phyloP scores from a whole-genome alignment of 2,329 filamentous ascomycete species.

The Beauveria caledonica region DNA sequence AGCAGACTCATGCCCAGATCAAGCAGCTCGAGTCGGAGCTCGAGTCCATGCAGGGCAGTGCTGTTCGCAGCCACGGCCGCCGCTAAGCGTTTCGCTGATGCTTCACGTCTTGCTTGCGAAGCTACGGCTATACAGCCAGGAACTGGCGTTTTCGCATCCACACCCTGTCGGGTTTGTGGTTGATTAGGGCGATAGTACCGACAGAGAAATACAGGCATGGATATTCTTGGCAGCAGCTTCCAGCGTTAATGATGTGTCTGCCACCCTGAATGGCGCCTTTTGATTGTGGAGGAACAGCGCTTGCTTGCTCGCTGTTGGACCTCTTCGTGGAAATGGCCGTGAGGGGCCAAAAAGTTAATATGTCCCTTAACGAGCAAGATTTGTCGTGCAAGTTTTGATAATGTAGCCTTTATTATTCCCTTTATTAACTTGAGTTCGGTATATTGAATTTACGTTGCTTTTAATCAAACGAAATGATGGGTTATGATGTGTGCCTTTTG shows the following conservation, averaged over 20 bases:
- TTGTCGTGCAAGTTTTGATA: conserved; percentile 25
- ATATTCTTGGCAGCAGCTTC: conserved; percentile 18
- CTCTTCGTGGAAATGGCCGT: conserved; percentile 1
- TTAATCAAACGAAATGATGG: neutral
- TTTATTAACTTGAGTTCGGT: conserved; percentile 18
- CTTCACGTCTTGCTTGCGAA: conserved; percentile 14
- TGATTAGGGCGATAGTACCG: conserved; percentile 18
- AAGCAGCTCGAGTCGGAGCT: conserved; percentile 88
- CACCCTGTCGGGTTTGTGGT: conserved; percentile 27
- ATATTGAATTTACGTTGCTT: neutral
- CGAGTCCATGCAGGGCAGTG: conserved; percentile 83
- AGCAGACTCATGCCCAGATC: conserved; percentile 92
- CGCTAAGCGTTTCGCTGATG: conserved; percentile 47
- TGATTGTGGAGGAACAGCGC: conserved; percentile 7
- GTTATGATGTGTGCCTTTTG: neutral
- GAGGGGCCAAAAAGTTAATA: conserved; percentile 10
- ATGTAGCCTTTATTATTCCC: conserved; percentile 27
- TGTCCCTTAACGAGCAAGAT: conserved; percentile 14
- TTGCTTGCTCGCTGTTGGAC: conserved; percentile 10
- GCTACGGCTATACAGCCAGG: conserved; percentile 21
- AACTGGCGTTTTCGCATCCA: conserved; percentile 18
- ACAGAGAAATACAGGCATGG: conserved; percentile 22
- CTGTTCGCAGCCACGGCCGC: conserved; percentile 85
- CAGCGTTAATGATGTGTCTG: neutral
- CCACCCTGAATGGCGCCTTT: neutral